Evolutionary conservation across 1,139 yeast genomes (phyloP).

Genomic region (Tardiomyces blankii): DNA sequence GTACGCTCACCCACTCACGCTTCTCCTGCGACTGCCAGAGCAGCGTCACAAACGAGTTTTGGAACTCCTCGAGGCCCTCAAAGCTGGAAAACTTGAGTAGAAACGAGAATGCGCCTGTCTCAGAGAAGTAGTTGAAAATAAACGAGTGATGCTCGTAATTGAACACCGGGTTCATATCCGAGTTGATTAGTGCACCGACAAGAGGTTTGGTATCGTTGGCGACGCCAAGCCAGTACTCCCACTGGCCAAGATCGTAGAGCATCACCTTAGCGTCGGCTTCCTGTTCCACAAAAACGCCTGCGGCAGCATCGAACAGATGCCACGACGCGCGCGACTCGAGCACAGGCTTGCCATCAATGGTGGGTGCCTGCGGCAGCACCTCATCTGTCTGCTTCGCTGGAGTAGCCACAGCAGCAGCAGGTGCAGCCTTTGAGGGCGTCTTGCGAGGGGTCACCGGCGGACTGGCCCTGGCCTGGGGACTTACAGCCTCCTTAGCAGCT

Average conservation of each 20-base stretch:
- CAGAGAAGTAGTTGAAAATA: slow-evolving; percentile 47
- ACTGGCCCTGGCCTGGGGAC: not conserved
- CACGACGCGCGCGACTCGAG: slow-evolving; percentile 29
- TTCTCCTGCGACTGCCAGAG: slow-evolving; percentile 54
- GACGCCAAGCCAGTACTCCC: slow-evolving; percentile 44
- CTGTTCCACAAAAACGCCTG: slow-evolving; percentile 40
- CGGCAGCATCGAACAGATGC: slow-evolving; percentile 44
- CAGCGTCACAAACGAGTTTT: slow-evolving; percentile 38
- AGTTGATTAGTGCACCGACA: slow-evolving; percentile 36
- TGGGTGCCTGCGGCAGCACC: slow-evolving; percentile 3
- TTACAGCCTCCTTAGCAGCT: not conserved
- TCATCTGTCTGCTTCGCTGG: slow-evolving; percentile 6
- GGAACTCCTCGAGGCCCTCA: slow-evolving; percentile 39
- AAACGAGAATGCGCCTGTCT: slow-evolving; percentile 45
- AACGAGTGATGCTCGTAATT: slow-evolving; percentile 48
- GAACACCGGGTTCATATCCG: slow-evolving; percentile 54
- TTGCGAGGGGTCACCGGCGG: slow-evolving; percentile 5
- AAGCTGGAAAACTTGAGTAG: slow-evolving; percentile 41
- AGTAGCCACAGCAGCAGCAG: slow-evolving; percentile 2
- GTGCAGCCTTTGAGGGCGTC: not conserved
- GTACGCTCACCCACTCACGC: slow-evolving; percentile 36
- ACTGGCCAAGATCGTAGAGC: slow-evolving; percentile 40
- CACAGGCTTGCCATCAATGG: slow-evolving; percentile 11
- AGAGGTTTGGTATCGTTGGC: slow-evolving; percentile 20
- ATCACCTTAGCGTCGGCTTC: slow-evolving; percentile 25